Evolutionary conservation across 1,284 basidiomycete species (phyloP).

Genomic region (Ustilago crameri): DNA sequence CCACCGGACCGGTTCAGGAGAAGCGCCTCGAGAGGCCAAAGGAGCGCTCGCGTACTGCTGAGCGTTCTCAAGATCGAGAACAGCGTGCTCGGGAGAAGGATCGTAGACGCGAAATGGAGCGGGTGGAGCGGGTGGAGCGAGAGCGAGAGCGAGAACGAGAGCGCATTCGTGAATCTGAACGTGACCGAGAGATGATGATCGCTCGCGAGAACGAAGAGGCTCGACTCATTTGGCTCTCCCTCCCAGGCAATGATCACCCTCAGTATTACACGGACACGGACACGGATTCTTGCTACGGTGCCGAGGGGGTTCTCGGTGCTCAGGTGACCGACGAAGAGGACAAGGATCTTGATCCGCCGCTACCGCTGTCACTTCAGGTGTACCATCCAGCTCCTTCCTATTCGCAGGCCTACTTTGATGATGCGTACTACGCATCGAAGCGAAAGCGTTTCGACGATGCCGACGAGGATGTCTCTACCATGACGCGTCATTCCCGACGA

Average conservation of each 20-base stretch:
- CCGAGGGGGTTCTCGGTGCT: conserved; percentile 35
- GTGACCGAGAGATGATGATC: conserved; percentile 47
- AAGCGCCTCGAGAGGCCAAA: conserved; percentile 28
- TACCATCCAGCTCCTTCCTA: conserved; percentile 41
- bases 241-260: conserved; percentile 59
- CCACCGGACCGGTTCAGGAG: conserved; percentile 20
- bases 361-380: conserved; percentile 36
- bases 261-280: conserved; percentile 62
- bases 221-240: conserved; percentile 52
- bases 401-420: conserved; percentile 25
- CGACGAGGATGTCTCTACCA: background rate
- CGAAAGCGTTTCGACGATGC: conserved; percentile 28
- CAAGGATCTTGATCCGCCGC: conserved; percentile 45
- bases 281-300: conserved; percentile 52
- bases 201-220: conserved; percentile 51
- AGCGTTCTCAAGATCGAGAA: conserved; percentile 45
- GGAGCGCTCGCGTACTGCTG: conserved; percentile 26
- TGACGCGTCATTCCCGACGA: conserved; percentile 19
- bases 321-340: conserved; percentile 47
- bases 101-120: conserved; percentile 43
- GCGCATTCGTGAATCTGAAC: conserved; percentile 48
- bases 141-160: conserved; percentile 48
- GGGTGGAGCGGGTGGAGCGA: conserved; percentile 32
- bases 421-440: conserved; percentile 21
- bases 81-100: conserved; percentile 46